These are phyloP conservation scores for Chimonanthus salicifolius DNA, from an alignment of 164 flowering plant genomes.

Conservation along the genomic window DNA sequence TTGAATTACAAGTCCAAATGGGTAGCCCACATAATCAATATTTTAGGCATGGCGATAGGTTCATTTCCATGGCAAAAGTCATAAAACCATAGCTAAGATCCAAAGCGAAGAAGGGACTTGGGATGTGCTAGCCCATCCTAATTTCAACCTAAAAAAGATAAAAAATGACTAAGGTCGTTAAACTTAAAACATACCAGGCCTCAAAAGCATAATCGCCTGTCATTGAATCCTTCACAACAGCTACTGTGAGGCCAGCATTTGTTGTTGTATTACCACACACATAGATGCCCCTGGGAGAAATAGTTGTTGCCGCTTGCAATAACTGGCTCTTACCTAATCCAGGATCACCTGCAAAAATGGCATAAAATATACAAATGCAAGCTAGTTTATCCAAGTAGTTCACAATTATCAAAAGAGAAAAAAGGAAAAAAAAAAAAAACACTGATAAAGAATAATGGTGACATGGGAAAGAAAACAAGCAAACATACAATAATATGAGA, in stretches of 20 bases:
- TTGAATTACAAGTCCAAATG: no score
- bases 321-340: conserved; percentile 98
- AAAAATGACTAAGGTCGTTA: background rate
- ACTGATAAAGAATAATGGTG: no score
- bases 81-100: no score
- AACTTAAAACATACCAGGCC: conserved; percentile 64
- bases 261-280: conserved; percentile 99
- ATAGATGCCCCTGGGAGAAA: conserved; percentile 97
- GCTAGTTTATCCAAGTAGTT: background rate
- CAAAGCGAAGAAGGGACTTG: background rate
- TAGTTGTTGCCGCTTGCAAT: conserved; percentile 93
- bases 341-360: conserved; percentile 78
- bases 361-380: conserved; percentile 9
- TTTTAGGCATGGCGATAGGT: background rate
- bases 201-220: conserved; percentile 97
- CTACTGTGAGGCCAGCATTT: conserved; percentile 97
- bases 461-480: background rate
- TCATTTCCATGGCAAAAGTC: background rate
- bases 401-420: no score
- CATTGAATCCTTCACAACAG: conserved; percentile 91
- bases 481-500: background rate
- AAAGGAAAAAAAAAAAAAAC: no score
- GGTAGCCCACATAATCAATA: no score
- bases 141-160: background rate
- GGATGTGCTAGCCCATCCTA: background rate